phyloP scores from a whole-genome alignment of 345 rosid species.

The Excoecaria agallocha region DNA sequence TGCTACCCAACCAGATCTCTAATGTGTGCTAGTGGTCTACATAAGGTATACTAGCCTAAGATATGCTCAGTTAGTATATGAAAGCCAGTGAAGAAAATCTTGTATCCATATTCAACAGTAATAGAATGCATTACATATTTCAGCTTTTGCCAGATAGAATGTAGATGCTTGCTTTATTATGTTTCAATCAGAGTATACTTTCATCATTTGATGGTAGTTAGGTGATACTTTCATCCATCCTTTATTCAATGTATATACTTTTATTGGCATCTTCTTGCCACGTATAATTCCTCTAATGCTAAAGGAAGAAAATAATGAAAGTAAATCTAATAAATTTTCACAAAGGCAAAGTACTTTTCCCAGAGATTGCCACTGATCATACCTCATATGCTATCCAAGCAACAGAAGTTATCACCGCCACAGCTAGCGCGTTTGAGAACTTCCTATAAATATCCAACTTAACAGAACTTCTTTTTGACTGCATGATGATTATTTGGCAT shows the following conservation, averaged over 20 bases:
- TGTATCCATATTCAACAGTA: neutral
- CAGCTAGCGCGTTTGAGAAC: slow-evolving; percentile 87
- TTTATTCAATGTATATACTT: neutral
- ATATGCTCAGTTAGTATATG: neutral
- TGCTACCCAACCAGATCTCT: neutral
- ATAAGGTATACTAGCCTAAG: neutral
- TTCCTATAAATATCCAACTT: slow-evolving; percentile 93
- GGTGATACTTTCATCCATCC: neutral
- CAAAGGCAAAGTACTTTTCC: neutral
- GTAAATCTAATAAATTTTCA: slow-evolving; percentile 1
- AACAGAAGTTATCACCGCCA: slow-evolving; percentile 78
- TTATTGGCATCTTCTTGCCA: neutral
- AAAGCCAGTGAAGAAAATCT: neutral
- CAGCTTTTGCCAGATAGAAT: neutral
- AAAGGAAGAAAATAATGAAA: slow-evolving; percentile 5
- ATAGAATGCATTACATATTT: neutral
- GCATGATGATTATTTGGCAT: slow-evolving; percentile 23
- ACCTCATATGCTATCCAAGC: slow-evolving; percentile 94
- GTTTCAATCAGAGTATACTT: neutral
- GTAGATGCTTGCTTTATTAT: neutral
- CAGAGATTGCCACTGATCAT: slow-evolving; percentile 10
- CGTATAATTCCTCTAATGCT: neutral
- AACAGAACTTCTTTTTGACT: slow-evolving; percentile 75
- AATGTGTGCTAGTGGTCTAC: neutral
- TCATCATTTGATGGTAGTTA: neutral